Percentiles rank a stretch among this genome's conserved stretches.
Evolutionary conservation across 2,329 filamentous ascomycete genomes (phyloP).

Genomic region (Fusarium sp.): DNA sequence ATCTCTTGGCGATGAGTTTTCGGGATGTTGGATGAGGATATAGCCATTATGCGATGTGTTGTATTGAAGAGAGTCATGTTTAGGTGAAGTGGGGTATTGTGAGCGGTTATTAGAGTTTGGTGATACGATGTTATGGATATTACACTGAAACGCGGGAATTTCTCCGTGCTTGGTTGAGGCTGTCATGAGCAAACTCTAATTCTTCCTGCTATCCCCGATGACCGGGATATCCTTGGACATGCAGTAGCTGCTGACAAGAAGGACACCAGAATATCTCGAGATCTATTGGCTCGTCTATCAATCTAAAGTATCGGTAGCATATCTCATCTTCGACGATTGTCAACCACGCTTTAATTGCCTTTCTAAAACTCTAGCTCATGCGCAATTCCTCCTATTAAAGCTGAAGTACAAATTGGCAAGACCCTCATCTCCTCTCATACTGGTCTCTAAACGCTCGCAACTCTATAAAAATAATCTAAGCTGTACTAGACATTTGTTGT

Average conservation of each 20-base stretch:
- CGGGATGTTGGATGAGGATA: background rate
- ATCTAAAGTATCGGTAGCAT: rapidly evolving
- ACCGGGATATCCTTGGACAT: background rate
- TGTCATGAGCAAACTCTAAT: background rate
- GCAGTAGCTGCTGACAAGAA: background rate
- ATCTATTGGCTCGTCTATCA: background rate
- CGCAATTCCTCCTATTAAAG: rapidly evolving
- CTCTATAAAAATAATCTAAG: no score
- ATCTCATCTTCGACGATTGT: rapidly evolving
- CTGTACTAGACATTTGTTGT: background rate
- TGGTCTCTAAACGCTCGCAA: rapidly evolving
- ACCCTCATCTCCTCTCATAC: background rate
- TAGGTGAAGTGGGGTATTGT: no score
- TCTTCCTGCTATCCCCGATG: background rate
- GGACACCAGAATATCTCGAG: background rate
- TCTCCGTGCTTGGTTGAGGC: background rate
- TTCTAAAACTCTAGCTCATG: rapidly evolving
- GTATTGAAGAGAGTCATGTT: background rate
- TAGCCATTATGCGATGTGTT: background rate
- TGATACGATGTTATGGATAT: background rate
- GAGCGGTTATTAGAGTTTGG: background rate
- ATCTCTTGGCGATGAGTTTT: background rate
- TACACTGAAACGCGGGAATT: background rate
- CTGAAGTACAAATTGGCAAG: rapidly evolving
- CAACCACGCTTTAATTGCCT: rapidly evolving